Evolutionary conservation across 1,284 basidiomycete species (phyloP).

Genomic region (Vanrija sp.): DNA sequence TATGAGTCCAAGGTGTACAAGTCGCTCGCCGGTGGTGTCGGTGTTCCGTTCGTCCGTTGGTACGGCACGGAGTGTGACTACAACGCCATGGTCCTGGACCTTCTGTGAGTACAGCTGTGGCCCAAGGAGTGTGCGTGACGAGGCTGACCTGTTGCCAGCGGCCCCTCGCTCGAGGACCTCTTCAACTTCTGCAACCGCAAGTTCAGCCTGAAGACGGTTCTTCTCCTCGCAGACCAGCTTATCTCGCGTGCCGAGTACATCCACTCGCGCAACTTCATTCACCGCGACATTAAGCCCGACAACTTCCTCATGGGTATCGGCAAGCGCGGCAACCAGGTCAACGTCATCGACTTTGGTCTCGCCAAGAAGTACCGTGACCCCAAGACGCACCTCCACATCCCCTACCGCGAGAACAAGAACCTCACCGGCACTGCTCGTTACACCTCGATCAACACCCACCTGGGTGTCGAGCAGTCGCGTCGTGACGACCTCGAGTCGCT

Average conservation of each 20-base stretch:
- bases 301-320: constrained; percentile 80
- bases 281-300: constrained; percentile 96
- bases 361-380: constrained; percentile 97
- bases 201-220: constrained; percentile 94
- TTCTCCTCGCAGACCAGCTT: constrained; percentile 74
- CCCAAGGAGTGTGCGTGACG: background rate
- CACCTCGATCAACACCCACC: constrained; percentile 96
- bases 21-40: constrained; percentile 95
- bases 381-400: constrained; percentile 95
- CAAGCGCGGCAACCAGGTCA: constrained; percentile 81
- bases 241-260: constrained; percentile 86
- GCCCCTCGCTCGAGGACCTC: constrained; percentile 94
- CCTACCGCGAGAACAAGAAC: constrained; percentile 91
- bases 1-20: constrained; percentile 98
- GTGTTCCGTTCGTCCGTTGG: constrained; percentile 97
- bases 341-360: constrained; percentile 93
- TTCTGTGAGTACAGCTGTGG: constrained; percentile 55
- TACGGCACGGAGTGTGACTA: constrained; percentile 99
- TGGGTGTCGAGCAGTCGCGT: constrained; percentile 90
- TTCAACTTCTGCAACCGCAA: constrained; percentile 99
- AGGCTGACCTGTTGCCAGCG: constrained; percentile 43
- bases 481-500: constrained; percentile 92
- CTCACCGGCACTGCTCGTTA: constrained; percentile 85
- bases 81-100: constrained; percentile 99
- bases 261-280: constrained; percentile 95